Evolutionary conservation across 176 grass and related monocot genomes (phyloP), one percentile per base, ranked within the genome.

Genomic region (Carex myosuroides): DNA sequence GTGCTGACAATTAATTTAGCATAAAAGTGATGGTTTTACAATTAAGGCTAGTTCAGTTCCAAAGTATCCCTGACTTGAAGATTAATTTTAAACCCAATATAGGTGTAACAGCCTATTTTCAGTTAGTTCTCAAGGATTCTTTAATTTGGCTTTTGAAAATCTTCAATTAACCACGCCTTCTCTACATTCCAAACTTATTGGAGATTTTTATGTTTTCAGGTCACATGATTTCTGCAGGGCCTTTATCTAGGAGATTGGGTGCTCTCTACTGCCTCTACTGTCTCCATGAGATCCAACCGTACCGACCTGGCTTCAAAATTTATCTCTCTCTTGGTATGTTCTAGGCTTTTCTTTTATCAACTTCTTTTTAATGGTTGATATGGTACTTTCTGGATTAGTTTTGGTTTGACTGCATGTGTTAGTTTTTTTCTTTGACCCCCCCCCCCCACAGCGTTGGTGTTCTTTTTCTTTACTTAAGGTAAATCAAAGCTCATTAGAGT

Each of bases 181-280:
- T 61, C n/a, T 21, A 42, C 64, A 12, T 76, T 9, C 16, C 74
- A 60, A 91, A 74, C 44, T 82, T 56, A 54, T 89, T 42, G 73
- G 39, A 33, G 14, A 66, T 86, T 68, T 54, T 82, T 96, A 14
- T 87, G 18, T 74, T 79, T 86, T 55, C 73, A 98, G 95, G 85
- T 66, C 80, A 93, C 86, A 90, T 95, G 89, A 80, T 75, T 85
- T 98, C 92, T 32, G 44, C 61, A 41, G 88, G 76, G 75, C 82
- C 56, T 77, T 50, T 95, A n/a, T 83, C 80, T 17, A 84, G 74
- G 67, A 90, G 89, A 86, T 89, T 95, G 66, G 89, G 92, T 89
- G 95, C 88, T 14, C 86, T 98, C 22, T 98, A 98, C 86, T 95
- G 92, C 79, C 92, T 98, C 60, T 94, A 98, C 64, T 98, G 92